Percentiles rank a stretch among this genome's conserved stretches.
Conservation (phyloP, 768 basidiomycete genomes). For the Boletus subcaerulescens region DNA sequence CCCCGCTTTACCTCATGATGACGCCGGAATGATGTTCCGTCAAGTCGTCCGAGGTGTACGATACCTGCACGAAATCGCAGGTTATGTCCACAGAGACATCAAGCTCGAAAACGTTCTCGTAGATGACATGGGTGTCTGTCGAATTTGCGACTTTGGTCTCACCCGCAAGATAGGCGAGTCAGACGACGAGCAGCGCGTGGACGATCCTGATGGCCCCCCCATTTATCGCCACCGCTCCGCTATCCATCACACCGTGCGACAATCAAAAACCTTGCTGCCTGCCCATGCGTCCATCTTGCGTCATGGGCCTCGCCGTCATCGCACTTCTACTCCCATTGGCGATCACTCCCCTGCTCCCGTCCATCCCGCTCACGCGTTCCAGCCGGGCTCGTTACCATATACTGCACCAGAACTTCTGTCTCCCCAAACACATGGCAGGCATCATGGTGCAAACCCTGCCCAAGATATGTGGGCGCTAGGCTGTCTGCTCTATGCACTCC, state of each 20-base stretch:
- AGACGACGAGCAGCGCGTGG: conserved; percentile 34
- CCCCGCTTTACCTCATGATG: conserved; percentile 70
- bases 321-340: conserved; percentile 43
- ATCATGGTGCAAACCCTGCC: conserved; percentile 48
- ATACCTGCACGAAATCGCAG: conserved; percentile 76
- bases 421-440: conserved; percentile 45
- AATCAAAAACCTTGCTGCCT: conserved; percentile 19
- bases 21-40: conserved; percentile 80
- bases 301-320: conserved; percentile 45
- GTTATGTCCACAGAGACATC: conserved; percentile 88
- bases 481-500: conserved; percentile 80
- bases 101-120: conserved; percentile 97
- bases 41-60: conserved; percentile 81
- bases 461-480: conserved; percentile 98
- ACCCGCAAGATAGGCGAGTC: conserved; percentile 58
- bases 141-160: conserved; percentile 84
- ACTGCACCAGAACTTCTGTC: conserved; percentile 85
- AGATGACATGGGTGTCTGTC: conserved; percentile 84
- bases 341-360: conserved; percentile 26
- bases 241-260: conserved; percentile 25
- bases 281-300: conserved; percentile 21
- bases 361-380: conserved; percentile 43
- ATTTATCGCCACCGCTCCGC: conserved; percentile 28
- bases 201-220: conserved; percentile 3
- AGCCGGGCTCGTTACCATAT: conserved; percentile 87